Evolutionary conservation across 1,139 yeast species (phyloP), one percentile per base, ranked within the genome.

Genomic region (Yamadazyma epiphylla): DNA sequence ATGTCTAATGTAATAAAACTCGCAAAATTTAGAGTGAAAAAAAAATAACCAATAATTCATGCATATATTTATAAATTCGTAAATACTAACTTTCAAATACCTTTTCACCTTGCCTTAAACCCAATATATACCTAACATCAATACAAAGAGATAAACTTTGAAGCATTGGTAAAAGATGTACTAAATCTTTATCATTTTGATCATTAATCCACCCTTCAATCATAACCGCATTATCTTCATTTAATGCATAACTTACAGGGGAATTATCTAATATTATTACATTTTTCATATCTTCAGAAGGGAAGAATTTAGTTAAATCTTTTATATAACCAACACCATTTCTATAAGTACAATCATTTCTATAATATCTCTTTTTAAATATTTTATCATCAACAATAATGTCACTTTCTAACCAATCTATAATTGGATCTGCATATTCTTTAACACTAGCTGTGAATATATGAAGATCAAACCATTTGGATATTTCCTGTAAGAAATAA

Each of bases 201-300:
- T 91, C 98, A 49, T 86, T 87, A 40, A 91, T 87, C 98, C 98
- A 91, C 26, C 98, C 97, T 57, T 89, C 96, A 13, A 91, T 87
- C 61, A 83, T 80, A 22, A 91, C 80, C 1, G 96, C 98, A 51
- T 91, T 91, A 44, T 80, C 79, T 40, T 80, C 86, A 51, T 91
- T 91, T 52, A 77, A 60, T 9, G 88, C 81, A 54, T 86, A 91
- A 49, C 94, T 82, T 8, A 87, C 71, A 1, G 97, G 97, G 5
- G 96, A 87, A 58, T 91, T 91, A 59, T 91, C 98, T 33, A 91
- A 70, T 27, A 91, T 83, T 36, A 89, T 65, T 20, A 87, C 77
- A 46, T 80, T 82, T 37, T 81, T 75, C 35, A 87, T 67, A 41
- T 84, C 89, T 24, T 66, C 73, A n/a, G 57, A 61, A 4, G 61